A percentile compares a stretch with the other conserved stretches of the same genome.
These are phyloP conservation scores for Wickerhamomyces alni DNA, from an alignment of 805 yeast genomes.

Conservation along the genomic window DNA sequence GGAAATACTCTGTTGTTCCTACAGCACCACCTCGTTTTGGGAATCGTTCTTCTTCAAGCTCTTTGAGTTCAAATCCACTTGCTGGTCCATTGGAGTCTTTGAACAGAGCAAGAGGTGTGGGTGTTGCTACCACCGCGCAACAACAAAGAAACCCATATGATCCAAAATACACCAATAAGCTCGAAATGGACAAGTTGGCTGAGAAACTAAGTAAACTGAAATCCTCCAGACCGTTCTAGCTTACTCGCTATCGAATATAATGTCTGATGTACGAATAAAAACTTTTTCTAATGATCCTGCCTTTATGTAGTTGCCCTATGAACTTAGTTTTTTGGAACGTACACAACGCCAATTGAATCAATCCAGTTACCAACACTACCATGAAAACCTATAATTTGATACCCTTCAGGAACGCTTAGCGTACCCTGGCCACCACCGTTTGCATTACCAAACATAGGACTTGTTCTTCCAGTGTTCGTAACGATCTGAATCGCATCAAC, in stretches of 20 bases:
- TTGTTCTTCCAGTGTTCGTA: conserved; percentile 48
- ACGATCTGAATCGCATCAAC: conserved; percentile 78
- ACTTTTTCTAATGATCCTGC: too few relatives aligned
- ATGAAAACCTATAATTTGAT: conserved; percentile 57
- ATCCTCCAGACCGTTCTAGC: conserved; percentile 1
- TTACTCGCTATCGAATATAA: too few relatives aligned
- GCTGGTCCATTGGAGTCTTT: conserved; percentile 3
- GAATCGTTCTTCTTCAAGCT: conserved; percentile 2
- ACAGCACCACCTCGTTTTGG: conserved; percentile 50
- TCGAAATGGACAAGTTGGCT: conserved; percentile 24
- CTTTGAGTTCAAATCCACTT: background rate
- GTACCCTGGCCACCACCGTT: conserved; percentile 60
- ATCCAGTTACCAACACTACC: conserved; percentile 71
- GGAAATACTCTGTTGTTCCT: conserved; percentile 70
- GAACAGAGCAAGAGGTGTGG: conserved; percentile 16
- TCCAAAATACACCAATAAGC: background rate
- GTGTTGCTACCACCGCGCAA: conserved; percentile 1
- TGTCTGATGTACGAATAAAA: too few relatives aligned
- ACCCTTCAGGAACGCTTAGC: conserved; percentile 60
- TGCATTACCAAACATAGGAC: conserved; percentile 59
- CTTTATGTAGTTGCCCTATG: too few relatives aligned
- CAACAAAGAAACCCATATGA: background rate
- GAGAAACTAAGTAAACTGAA: conserved; percentile 21
- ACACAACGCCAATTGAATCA: conserved; percentile 66
- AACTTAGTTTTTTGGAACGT: conserved; percentile 31